These are phyloP conservation scores for Dactylellina drechsleri DNA, from an alignment of 2,329 filamentous ascomycete genomes.

Conservation along the genomic window DNA sequence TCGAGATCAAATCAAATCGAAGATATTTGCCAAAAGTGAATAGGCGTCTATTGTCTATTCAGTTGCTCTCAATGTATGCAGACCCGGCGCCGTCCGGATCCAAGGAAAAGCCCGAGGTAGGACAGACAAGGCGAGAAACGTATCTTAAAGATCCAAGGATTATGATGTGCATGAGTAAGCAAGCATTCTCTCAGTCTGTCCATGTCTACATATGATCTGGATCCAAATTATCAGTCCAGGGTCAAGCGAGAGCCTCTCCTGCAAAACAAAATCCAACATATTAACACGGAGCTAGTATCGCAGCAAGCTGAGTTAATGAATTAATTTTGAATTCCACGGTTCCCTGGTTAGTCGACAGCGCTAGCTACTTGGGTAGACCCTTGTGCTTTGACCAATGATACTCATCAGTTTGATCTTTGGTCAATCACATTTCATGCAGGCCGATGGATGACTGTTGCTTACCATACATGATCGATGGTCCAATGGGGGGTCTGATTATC, in stretches of 20 bases:
- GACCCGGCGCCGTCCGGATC: not conserved
- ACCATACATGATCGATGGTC: constrained; percentile 5
- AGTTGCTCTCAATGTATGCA: constrained; percentile 10
- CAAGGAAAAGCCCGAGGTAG: too few relatives aligned
- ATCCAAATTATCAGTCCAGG: not conserved
- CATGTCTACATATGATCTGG: too few relatives aligned
- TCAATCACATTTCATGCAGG: constrained; percentile 29
- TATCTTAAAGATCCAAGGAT: too few relatives aligned
- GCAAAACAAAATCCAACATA: constrained; percentile 2
- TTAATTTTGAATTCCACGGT: constrained; percentile 4
- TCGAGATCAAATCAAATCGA: constrained; percentile 37
- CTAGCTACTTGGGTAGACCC: constrained; percentile 12
- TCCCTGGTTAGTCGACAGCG: not conserved
- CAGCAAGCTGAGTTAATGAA: not conserved
- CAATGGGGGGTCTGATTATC: constrained; percentile 27
- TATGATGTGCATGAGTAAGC: too few relatives aligned
- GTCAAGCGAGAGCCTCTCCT: constrained; percentile 9
- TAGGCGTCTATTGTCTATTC: constrained; percentile 19
- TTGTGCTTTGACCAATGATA: constrained; percentile 26
- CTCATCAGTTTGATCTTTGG: constrained; percentile 24
- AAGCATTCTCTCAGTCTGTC: too few relatives aligned
- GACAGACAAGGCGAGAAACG: too few relatives aligned
- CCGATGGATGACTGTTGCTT: constrained; percentile 40
- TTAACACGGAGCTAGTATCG: too few relatives aligned
- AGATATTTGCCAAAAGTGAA: constrained; percentile 54